Evolutionary conservation across 2,329 filamentous ascomycete genomes (phyloP), one percentile per base, ranked within the genome.

Genomic region (Penicillium glabrum): DNA sequence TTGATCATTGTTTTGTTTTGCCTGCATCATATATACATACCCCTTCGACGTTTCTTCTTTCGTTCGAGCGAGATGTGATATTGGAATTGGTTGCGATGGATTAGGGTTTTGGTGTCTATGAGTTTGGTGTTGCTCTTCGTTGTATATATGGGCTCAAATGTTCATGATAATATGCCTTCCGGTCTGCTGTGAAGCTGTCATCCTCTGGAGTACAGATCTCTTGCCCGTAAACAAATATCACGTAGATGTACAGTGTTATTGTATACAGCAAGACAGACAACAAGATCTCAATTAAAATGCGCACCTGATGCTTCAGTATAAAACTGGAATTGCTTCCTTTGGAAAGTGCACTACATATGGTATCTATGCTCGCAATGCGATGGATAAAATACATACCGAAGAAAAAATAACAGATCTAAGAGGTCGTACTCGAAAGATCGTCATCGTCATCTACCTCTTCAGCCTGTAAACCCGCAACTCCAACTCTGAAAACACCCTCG

Each of bases 401-500:
- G 19, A 53, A 24, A 51, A 52, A 46, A 33, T 23, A 37, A 35
- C 13, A 29, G 16, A 23, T 48, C 52, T 56, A 66, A 24, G 63
- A 66, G 45, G 48, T 58, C 19, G 46, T 60, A 37, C 62, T 67
- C 35, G 60, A 37, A 19, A 61, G 44, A 55, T 72, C 71, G 31
- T 68, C 66, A 35, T 70, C 70, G 27, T 70, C 63, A 64, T 60
- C 61, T 43, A 51, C 52, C 27, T 57, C 56, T 19, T 56, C 58
- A 35, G 69, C 65, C 19, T 66, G 70, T 27, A 75, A 59, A 23
- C 68, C 69, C 8, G 73, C 66, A 46, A 77, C 75, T 0, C 82
- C 82, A 16, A 86, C 82, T 48, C 78, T 77, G 69, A 89, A 89
- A 2, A 86, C 76, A 37, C 78, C 76, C 55, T 81, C 82, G 59